A percentile compares a stretch with the other conserved stretches of the same genome.
Evolutionary conservation across 2,329 filamentous ascomycete species (phyloP).

Genomic region (Simplicillium aogashimaense): DNA sequence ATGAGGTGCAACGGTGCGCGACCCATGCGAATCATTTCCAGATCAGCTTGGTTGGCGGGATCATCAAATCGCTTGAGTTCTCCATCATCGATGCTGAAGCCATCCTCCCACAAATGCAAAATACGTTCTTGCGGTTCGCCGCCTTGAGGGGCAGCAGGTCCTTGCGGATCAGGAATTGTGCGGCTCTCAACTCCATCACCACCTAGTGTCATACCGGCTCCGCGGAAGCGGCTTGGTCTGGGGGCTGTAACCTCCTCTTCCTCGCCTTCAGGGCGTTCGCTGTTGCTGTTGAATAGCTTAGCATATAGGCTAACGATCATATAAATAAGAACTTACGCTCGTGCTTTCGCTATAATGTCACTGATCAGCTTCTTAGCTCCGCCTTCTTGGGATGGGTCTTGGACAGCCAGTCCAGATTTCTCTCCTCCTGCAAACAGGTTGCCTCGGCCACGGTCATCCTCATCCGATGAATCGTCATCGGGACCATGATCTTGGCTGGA

Average conservation of each 20-base stretch:
- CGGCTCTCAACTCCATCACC: conserved; percentile 67
- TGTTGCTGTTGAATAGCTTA: conserved; percentile 37
- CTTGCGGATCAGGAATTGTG: conserved; percentile 51
- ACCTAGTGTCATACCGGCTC: conserved; percentile 65
- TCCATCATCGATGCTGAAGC: conserved; percentile 79
- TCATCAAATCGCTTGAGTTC: conserved; percentile 71
- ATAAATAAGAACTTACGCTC: conserved; percentile 34
- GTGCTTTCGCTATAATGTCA: conserved; percentile 55
- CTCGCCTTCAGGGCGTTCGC: conserved; percentile 41
- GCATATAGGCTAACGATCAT: not conserved
- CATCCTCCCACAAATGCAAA: conserved; percentile 74
- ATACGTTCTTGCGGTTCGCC: conserved; percentile 51
- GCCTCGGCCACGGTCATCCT: conserved; percentile 48
- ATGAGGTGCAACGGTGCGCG: conserved; percentile 70
- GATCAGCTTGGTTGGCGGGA: conserved; percentile 59
- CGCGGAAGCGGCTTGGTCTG: conserved; percentile 50
- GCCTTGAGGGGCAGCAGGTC: conserved; percentile 15
- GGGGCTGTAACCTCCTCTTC: conserved; percentile 39
- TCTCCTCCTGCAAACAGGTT: conserved; percentile 79
- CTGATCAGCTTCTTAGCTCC: conserved; percentile 48
- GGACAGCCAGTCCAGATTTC: conserved; percentile 65
- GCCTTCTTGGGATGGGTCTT: conserved; percentile 44
- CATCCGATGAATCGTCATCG: conserved; percentile 41
- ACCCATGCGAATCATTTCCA: conserved; percentile 68
- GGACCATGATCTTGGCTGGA: conserved; percentile 52